These are phyloP conservation scores for Claviceps spartinae DNA, from an alignment of 2,329 filamentous ascomycete genomes.

Conservation along the genomic window DNA sequence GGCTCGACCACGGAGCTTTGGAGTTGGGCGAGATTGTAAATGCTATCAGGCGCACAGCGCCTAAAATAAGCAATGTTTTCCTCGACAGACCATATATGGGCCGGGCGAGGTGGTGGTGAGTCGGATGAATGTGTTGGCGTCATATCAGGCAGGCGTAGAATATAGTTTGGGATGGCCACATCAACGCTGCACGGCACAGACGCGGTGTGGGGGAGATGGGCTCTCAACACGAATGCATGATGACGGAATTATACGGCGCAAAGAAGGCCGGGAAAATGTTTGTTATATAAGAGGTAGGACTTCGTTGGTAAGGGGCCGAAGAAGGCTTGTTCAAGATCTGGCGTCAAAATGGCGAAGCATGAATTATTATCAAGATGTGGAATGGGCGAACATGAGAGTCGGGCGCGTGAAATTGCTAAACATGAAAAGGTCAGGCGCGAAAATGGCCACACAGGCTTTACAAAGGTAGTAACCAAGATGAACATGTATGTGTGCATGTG, in stretches of 20 bases:
- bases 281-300: background rate
- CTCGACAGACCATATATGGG: background rate
- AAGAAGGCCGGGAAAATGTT: no score
- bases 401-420: no score
- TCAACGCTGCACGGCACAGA: background rate
- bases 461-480: constrained; percentile 1
- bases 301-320: background rate
- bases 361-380: no score
- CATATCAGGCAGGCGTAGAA: background rate
- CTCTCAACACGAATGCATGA: background rate
- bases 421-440: background rate
- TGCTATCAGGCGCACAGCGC: background rate
- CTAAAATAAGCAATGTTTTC: background rate
- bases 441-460: background rate
- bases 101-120: background rate
- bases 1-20: background rate
- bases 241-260: background rate
- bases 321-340: background rate
- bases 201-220: background rate
- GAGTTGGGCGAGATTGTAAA: background rate
- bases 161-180: background rate
- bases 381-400: no score
- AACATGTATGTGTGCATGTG: background rate
- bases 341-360: background rate
- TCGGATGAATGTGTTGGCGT: background rate